Base-by-base conservation (phyloP, 2,329 filamentous ascomycete species). In the Alternaria sp. region DNA sequence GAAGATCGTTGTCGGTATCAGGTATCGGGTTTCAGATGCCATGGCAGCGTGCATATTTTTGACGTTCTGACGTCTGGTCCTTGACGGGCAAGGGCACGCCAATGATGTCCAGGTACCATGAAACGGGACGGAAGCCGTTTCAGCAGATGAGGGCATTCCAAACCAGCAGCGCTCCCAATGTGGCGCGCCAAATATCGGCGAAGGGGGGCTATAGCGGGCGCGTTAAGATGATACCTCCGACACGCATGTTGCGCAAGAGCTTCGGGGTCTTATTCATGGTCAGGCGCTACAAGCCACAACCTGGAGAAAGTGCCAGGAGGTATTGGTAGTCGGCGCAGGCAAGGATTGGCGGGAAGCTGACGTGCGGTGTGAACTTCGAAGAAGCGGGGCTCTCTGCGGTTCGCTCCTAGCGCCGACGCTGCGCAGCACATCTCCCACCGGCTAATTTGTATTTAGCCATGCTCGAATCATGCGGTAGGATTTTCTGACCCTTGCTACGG, bases 11-110 rank as follows among this genome's bases (percentile, higher is more conserved):
- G 64, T 64, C 63, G 59, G 62, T 44, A 56, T 57, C 57, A 65
- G 47, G 73, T 75, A 57, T 60, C 57, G 66, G 55, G 73, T 75
- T 74, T 73, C 72, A 70, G 62, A 69, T 64, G 59, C 64, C 71
- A 70, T 67, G 57, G 64, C 63, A 59, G 60, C 61, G 62, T 72
- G 66, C 69, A 70, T 63, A 59, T 59, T 50, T 36, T 49, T 61
- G 61, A 62, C 66, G 63, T 62, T 64, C 64, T 71, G 65, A 67
- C 63, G 68, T 71, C 61, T 69, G 49, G 57, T 59, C 67, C 52
- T 69, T 67, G 62, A 62, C 65, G 65, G 46, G 63, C 61, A 66
- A 43, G 59, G 45, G 43, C 45, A 55, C 10, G 55, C 21, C 44
- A 30, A 59, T 44, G 36, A 44, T 21, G 30, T 30, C n/a, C 49